Conservation (phyloP, 2,329 filamentous ascomycete genomes). For the Colletotrichum lupini region DNA sequence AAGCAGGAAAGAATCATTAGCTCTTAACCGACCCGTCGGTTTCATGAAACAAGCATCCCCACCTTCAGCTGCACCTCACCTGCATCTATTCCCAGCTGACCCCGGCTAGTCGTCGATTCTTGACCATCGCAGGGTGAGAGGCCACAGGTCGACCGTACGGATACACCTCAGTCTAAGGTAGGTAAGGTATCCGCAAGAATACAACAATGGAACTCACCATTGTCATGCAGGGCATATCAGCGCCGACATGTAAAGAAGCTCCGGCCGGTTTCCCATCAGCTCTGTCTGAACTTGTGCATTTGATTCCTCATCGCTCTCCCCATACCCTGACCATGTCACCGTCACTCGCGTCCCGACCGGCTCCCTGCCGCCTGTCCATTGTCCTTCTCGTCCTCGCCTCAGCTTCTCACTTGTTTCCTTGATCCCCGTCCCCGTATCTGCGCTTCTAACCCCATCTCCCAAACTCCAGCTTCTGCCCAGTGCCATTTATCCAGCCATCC, state of each 20-base stretch:
- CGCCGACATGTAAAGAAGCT: not conserved
- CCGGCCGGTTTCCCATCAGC: not conserved
- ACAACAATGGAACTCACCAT: not conserved
- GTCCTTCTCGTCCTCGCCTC: not conserved
- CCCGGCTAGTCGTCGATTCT: not conserved
- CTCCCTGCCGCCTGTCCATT: not conserved
- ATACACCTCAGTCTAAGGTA: not conserved
- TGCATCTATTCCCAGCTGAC: not conserved
- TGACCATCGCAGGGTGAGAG: not conserved
- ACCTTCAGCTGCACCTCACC: not conserved
- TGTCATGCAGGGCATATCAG: not conserved
- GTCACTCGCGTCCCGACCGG: not conserved
- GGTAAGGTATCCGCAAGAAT: not conserved
- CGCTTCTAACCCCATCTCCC: not conserved
- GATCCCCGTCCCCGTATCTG: not conserved
- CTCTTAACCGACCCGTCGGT: conserved; percentile 4
- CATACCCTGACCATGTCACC: not conserved
- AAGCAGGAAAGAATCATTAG: not conserved
- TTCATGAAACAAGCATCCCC: conserved; percentile 8
- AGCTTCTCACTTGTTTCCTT: not conserved
- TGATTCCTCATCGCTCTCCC: not conserved
- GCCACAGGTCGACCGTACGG: not conserved
- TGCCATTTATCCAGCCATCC: not conserved
- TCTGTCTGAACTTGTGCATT: not conserved
- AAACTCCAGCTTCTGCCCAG: not conserved